A percentile compares a stretch with the other conserved stretches of the same genome.
These are phyloP conservation scores for Plasmodium yoelii DNA, from an alignment of 169 alveolate species.

Conservation along the genomic window DNA sequence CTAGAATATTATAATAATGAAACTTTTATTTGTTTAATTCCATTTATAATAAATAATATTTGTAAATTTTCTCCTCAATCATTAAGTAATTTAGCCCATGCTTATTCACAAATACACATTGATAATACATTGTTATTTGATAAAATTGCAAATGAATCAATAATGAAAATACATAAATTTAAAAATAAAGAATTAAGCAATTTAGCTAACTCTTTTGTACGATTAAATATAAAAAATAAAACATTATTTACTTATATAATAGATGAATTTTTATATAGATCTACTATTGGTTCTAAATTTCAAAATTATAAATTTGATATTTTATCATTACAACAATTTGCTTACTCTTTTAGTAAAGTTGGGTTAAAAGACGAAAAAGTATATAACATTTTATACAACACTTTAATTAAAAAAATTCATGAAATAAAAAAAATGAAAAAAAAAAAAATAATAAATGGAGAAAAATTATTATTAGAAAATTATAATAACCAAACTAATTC, in stretches of 20 bases:
- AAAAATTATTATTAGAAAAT: neutral
- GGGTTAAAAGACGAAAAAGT: constrained; percentile 59
- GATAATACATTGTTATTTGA: constrained; percentile 25
- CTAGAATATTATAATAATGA: constrained; percentile 56
- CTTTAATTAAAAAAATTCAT: constrained; percentile 24
- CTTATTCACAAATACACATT: constrained; percentile 61
- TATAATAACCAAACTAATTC: neutral
- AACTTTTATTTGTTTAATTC: constrained; percentile 59
- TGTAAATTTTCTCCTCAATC: constrained; percentile 51
- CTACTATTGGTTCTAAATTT: constrained; percentile 66
- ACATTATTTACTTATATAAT: constrained; percentile 50
- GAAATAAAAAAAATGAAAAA: neutral
- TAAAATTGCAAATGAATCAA: constrained; percentile 20
- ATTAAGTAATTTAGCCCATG: constrained; percentile 51
- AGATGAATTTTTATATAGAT: constrained; percentile 69
- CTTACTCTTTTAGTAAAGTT: constrained; percentile 64
- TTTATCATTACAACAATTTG: constrained; percentile 57
- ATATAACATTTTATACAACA: constrained; percentile 16
- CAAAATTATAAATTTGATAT: constrained; percentile 38
- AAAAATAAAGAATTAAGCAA: constrained; percentile 71
- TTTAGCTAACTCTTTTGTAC: constrained; percentile 52
- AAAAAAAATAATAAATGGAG: neutral
- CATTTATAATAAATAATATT: constrained; percentile 40
- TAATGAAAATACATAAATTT: constrained; percentile 48
- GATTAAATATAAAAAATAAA: constrained; percentile 56